Evolutionary conservation across 225 moss, liverwort and hornwort species (phyloP), one percentile per base, ranked within the genome.

Genomic region (Polytrichum formosum): DNA sequence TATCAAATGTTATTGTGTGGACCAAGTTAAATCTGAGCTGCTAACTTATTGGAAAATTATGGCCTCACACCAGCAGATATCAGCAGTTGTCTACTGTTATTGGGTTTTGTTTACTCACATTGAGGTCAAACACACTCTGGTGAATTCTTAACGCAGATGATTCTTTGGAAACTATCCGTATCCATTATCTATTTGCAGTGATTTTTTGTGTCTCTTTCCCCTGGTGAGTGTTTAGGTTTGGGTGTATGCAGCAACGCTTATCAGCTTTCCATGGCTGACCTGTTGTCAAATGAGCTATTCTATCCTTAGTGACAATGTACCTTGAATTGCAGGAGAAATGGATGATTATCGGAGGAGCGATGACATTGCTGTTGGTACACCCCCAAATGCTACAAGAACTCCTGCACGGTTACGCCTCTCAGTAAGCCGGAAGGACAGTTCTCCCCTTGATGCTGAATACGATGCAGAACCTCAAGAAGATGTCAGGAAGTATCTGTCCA

Each of bases 341-440:
- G 91, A 93, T 66, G 91, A 84, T 58, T 80, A 81, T 54, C 65
- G 79, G 68, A 90, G 83, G 69, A 73, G 79, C 53, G 92, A 94
- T 30, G 94, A 91, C 65, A 77, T 83, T 19, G 72, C 76, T 35
- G 86, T 85, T 53, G 80, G 74, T 29, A 92, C 92, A 56, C 91
- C 92, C 53, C 82, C 87, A 10, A 88, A 82, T 63, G 84, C 77
- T 65, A 69, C 84, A 62, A 83, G 92, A 80, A 91, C 83, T 71
- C 94, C 97, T 53, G 94, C 92, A 19, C 89, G 88, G 56, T 74
- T 94, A 64, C 88, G 93, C 66, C 88, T 95, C 46, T 92, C 94
- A 27, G 91, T 98, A 78, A 87, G 81, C 73, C 88, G 85, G 75
- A 94, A 88, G 74, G 83, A 84, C 1, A 69, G 77, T 22, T 84